Percentiles rank a stretch among this genome's conserved stretches.
These are phyloP conservation scores for Pseudoneurospora amorphoporcata DNA, from an alignment of 495 filamentous ascomycete genomes.

Conservation along the genomic window DNA sequence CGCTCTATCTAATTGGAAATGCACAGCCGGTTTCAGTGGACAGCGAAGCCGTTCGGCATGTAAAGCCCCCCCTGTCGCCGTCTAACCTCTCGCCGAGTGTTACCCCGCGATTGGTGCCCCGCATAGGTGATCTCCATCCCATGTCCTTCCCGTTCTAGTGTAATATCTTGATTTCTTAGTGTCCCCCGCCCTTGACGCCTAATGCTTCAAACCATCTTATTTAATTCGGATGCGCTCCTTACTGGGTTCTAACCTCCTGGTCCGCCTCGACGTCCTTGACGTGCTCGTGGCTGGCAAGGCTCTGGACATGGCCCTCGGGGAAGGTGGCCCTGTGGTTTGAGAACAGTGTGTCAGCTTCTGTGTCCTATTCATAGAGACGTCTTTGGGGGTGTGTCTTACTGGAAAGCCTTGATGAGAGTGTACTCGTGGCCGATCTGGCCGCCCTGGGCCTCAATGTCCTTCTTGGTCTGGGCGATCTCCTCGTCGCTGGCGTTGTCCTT, in stretches of 20 bases:
- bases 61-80: background rate
- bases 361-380: background rate
- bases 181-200: background rate
- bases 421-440: conserved; percentile 77
- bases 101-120: background rate
- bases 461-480: conserved; percentile 68
- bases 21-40: background rate
- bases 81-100: background rate
- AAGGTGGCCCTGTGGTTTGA: conserved; percentile 54
- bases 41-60: background rate
- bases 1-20: background rate
- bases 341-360: background rate
- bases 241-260: conserved; percentile 61
- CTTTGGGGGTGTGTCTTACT: conserved; percentile 44
- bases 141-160: background rate
- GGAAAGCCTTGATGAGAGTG: conserved; percentile 79
- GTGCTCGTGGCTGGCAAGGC: conserved; percentile 54
- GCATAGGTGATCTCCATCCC: background rate
- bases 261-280: conserved; percentile 67
- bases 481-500: conserved; percentile 52
- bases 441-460: conserved; percentile 55
- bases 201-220: background rate
- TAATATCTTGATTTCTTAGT: background rate
- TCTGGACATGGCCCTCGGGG: conserved; percentile 51
- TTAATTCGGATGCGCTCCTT: conserved; percentile 8